Percentiles rank a stretch among this genome's conserved stretches.
These are phyloP conservation scores for Aureobasidium sp. DNA, from an alignment of 2,329 filamentous ascomycete genomes.

Conservation along the genomic window DNA sequence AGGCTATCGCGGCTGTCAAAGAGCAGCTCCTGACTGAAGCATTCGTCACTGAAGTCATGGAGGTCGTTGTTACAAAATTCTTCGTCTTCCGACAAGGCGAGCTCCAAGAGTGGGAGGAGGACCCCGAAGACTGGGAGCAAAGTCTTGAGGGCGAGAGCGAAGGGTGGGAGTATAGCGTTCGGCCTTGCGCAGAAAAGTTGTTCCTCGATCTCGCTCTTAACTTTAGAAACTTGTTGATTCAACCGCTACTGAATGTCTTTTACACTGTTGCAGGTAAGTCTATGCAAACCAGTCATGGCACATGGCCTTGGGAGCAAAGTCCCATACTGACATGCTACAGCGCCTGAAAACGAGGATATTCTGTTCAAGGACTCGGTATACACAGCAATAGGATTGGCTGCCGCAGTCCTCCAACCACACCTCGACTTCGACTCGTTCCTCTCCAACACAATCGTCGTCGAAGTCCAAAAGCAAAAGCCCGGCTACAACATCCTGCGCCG, in stretches of 20 bases:
- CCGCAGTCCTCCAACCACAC: constrained; percentile 63
- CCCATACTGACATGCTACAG: constrained; percentile 27
- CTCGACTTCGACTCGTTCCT: constrained; percentile 83
- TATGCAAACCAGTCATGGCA: neutral
- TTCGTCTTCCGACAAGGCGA: constrained; percentile 83
- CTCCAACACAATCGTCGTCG: constrained; percentile 64
- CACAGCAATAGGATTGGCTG: constrained; percentile 80
- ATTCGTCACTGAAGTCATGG: constrained; percentile 74
- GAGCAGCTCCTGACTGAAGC: constrained; percentile 66
- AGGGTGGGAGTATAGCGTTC: constrained; percentile 86
- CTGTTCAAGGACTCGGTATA: constrained; percentile 91
- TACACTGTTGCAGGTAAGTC: constrained; percentile 62
- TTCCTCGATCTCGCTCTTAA: constrained; percentile 87
- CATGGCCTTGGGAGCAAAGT: neutral
- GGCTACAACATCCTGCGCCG: constrained; percentile 78
- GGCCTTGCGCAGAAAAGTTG: constrained; percentile 86
- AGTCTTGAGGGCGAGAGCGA: constrained; percentile 74
- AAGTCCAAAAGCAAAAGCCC: constrained; percentile 62
- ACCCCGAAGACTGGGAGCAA: constrained; percentile 92
- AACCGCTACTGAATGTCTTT: constrained; percentile 77
- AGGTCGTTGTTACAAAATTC: constrained; percentile 76
- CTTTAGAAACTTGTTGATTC: constrained; percentile 74
- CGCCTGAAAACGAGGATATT: constrained; percentile 59
- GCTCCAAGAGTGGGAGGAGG: constrained; percentile 85
- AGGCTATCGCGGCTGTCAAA: constrained; percentile 64